Percentiles rank a stretch among this genome's conserved stretches.
These are phyloP conservation scores for Botrytis medusae DNA, from an alignment of 2,329 filamentous ascomycete genomes.

Conservation along the genomic window DNA sequence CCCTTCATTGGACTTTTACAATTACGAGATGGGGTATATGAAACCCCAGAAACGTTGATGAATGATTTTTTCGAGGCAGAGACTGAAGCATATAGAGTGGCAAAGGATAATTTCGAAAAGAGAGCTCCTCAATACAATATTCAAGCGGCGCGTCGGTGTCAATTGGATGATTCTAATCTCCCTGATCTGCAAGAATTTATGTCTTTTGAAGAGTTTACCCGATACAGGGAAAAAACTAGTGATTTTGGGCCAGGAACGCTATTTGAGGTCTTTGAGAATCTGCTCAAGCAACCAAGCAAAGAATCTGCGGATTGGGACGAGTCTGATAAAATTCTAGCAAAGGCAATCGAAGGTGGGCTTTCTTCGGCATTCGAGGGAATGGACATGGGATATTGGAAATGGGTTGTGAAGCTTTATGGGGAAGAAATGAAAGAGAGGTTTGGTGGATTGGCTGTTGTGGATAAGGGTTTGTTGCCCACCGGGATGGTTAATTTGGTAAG, in stretches of 20 bases:
- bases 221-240: conserved; percentile 39
- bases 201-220: conserved; percentile 43
- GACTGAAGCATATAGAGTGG: conserved; percentile 39
- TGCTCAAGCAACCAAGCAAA: conserved; percentile 31
- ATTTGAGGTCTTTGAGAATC: conserved; percentile 33
- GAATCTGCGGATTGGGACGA: conserved; percentile 34
- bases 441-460: conserved; percentile 44
- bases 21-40: conserved; percentile 33
- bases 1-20: conserved; percentile 43
- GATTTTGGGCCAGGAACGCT: conserved; percentile 36
- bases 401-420: conserved; percentile 44
- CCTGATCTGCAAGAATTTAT: conserved; percentile 39
- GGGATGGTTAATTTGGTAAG: conserved; percentile 44
- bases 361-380: conserved; percentile 6
- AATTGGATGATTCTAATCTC: not conserved
- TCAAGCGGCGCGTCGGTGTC: not conserved
- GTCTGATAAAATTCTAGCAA: conserved; percentile 22
- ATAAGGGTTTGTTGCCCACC: conserved; percentile 44
- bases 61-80: conserved; percentile 40
- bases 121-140: not conserved
- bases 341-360: conserved; percentile 12
- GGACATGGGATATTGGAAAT: conserved; percentile 41
- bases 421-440: conserved; percentile 44
- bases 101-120: conserved; percentile 40
- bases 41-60: conserved; percentile 34